These are phyloP conservation scores for Sophora flavescens DNA, from an alignment of 306 rosid genomes.

Conservation along the genomic window DNA sequence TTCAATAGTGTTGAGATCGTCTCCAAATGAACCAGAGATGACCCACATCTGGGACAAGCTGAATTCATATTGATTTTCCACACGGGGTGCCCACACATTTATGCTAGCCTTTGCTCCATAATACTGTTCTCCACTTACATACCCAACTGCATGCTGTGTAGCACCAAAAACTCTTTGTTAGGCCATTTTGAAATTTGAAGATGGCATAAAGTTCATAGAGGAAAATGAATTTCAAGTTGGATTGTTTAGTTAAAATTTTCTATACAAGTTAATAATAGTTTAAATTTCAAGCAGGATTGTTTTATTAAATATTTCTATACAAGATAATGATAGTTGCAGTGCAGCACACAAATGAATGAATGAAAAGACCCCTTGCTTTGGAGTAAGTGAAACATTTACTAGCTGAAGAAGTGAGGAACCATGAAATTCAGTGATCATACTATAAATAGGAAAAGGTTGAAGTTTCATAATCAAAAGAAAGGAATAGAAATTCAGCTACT, in stretches of 20 bases:
- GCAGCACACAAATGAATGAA: constrained; percentile 18
- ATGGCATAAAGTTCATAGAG: background rate
- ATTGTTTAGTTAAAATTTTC: constrained; percentile 18
- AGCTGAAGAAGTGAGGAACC: constrained; percentile 43
- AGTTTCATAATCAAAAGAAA: constrained; percentile 31
- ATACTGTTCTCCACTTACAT: constrained; percentile 87
- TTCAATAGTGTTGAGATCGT: constrained; percentile 96
- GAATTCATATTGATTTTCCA: constrained; percentile 88
- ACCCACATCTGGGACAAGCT: constrained; percentile 99
- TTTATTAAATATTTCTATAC: background rate
- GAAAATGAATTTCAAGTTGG: constrained; percentile 2
- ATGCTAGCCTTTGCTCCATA: constrained; percentile 97
- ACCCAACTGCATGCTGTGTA: constrained; percentile 96
- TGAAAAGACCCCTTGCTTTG: constrained; percentile 28
- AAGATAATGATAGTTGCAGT: constrained; percentile 28
- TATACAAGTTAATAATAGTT: constrained; percentile 1
- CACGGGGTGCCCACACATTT: constrained; percentile 95
- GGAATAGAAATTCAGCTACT: constrained; percentile 30
- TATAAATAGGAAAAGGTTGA: constrained; percentile 34
- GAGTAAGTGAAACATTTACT: constrained; percentile 50
- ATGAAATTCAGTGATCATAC: constrained; percentile 53
- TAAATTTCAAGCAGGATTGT: constrained; percentile 5
- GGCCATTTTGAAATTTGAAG: constrained; percentile 4
- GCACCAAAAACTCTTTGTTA: constrained; percentile 4
- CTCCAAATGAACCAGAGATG: constrained; percentile 94